phyloP scores from a whole-genome alignment of 129 eudicot species.

The Chrysanthemum makinoi region DNA sequence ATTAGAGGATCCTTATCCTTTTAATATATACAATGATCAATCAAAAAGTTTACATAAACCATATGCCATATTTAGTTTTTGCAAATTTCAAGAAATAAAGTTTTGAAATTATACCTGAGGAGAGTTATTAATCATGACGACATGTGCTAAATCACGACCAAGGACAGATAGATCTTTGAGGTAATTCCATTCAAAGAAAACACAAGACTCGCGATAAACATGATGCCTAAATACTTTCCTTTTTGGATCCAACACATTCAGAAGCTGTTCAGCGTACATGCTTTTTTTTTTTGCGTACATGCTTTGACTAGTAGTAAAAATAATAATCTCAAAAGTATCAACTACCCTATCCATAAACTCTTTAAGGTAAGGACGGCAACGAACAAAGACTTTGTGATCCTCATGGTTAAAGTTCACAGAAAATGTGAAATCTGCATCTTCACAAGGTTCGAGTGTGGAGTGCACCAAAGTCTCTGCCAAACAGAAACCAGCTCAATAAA shows the following conservation, averaged over 20 bases:
- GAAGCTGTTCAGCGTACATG: conserved; percentile 92
- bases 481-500: conserved; percentile 9
- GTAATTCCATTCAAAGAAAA: conserved; percentile 80
- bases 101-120: conserved; percentile 66
- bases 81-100: neutral
- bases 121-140: conserved; percentile 88
- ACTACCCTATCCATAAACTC: conserved; percentile 90
- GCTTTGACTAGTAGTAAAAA: conserved; percentile 98
- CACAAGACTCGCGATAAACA: conserved; percentile 92
- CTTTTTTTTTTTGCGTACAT: too few species aligned
- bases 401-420: conserved; percentile 71
- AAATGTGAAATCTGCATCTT: conserved; percentile 94
- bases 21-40: too few species aligned
- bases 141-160: conserved; percentile 97
- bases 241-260: conserved; percentile 98
- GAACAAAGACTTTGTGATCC: conserved; percentile 84
- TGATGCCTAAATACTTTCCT: conserved; percentile 93
- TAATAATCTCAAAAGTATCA: conserved; percentile 83
- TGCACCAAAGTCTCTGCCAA: conserved; percentile 98
- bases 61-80: neutral
- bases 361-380: conserved; percentile 86
- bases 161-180: conserved; percentile 90
- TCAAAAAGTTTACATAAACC: neutral
- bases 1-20: too few species aligned
- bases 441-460: conserved; percentile 87